A percentile compares a stretch with the other conserved stretches of the same genome.
These are phyloP conservation scores for Biscogniauxia mediterranea DNA, from an alignment of 2,329 filamentous ascomycete genomes.

Conservation along the genomic window DNA sequence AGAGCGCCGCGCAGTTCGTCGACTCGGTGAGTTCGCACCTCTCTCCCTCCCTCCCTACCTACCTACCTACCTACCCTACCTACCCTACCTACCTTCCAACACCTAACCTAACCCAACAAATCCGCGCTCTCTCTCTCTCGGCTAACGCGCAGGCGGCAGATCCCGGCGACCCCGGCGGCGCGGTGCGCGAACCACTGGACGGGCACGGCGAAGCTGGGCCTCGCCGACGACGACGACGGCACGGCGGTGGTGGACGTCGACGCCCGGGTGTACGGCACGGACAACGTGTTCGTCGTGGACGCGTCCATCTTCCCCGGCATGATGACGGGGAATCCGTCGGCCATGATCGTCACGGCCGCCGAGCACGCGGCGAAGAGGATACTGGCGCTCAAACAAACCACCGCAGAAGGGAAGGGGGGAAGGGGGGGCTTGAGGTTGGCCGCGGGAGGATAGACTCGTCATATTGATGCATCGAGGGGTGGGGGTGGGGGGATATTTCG, in stretches of 20 bases:
- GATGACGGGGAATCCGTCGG: conserved; percentile 59
- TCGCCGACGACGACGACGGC: conserved; percentile 49
- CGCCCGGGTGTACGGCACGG: conserved; percentile 64
- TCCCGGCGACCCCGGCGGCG: conserved; percentile 34
- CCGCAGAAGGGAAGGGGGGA: no score
- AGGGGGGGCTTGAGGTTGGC: no score
- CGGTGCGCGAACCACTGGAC: conserved; percentile 50
- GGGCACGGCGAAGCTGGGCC: conserved; percentile 27
- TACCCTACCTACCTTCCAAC: no score
- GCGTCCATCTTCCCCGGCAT: conserved; percentile 67
- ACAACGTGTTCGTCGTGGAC: conserved; percentile 67
- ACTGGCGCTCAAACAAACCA: conserved; percentile 23
- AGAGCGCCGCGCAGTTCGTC: conserved; percentile 54
- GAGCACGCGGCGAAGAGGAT: conserved; percentile 24
- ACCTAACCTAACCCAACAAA: background rate
- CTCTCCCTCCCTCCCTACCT: background rate
- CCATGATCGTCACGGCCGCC: conserved; percentile 21
- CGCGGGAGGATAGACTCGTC: no score
- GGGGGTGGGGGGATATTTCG: no score
- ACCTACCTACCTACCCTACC: no score
- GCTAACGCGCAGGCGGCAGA: no score
- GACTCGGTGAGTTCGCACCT: conserved; percentile 40
- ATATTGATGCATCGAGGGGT: no score
- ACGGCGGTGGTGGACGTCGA: conserved; percentile 60
- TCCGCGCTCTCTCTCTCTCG: no score